These are phyloP conservation scores for peach (Prunus persica) DNA, from an alignment of 306 rosid genomes.

Conservation along the genomic window Prunus_persica_NCBIv2 NC_034016.1:19576501-19577000, in stretches of 20 bases:
- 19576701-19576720: background rate
- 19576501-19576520: slow-evolving; percentile 86
- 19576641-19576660: background rate
- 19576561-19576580: background rate
- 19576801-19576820: background rate
- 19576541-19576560: background rate
- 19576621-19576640: background rate
- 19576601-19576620: slow-evolving; percentile 9
- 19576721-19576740: background rate
- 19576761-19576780: slow-evolving; percentile 8
- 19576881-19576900: too few relatives aligned
- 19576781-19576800: background rate
- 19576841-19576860: background rate
- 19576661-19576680: background rate
- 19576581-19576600: slow-evolving; percentile 1
- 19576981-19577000: slow-evolving; percentile 48
- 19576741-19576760: slow-evolving; percentile 2
- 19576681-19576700: slow-evolving; percentile 10
- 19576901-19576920: slow-evolving; percentile 42
- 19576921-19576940: slow-evolving; percentile 86
- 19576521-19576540: slow-evolving; percentile 9
- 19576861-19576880: too few relatives aligned
- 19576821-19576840: too few relatives aligned
- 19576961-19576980: slow-evolving; percentile 29
- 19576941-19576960: slow-evolving; percentile 70